Evolutionary conservation across 2,329 filamentous ascomycete genomes (phyloP), one percentile per base, ranked within the genome.

Genomic region (Periconia sp.): DNA sequence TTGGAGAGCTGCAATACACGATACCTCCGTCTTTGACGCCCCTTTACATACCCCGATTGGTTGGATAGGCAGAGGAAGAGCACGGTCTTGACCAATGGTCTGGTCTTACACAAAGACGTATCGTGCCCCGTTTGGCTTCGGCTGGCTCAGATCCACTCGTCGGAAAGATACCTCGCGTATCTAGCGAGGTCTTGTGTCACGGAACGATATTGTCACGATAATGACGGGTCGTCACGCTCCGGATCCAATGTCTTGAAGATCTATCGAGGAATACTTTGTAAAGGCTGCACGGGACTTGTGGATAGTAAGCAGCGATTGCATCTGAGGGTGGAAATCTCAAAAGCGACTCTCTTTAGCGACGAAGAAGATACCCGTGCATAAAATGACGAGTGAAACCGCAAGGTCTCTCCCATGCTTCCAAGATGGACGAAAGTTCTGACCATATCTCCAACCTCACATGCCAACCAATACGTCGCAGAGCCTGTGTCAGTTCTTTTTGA

Each of bases 101-200:
- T 23, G 68, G 69, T 67, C 63, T 64, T 70, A 80, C 82, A 76
- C 61, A 80, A 80, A 74, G 75, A 75, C 75, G 50, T 63, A 65
- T 57, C 59, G 57, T 50, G 5, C 55, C 43, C 55, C 69, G 63
- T 61, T 62, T 58, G 55, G 62, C 62, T 60, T 61, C 54, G 56
- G 62, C 65, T 54, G 64, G 62, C 60, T 66, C 68, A 66, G 68
- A 75, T 76, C 76, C 79, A 82, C 83, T 85, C 81, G 84, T 77
- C 83, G 66, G 83, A 83, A 85, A 74, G 81, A 77, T 74, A 71
- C 69, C 66, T 59, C 45, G 49, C 47, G 62, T 63, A 61, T 69
- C 69, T 75, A 83, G 83, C 83, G 82, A 85, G 82, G 79, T 80
- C 76, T 70, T 57, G 60, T 64, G 70, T 73, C 68, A 63, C 61